phyloP scores from a whole-genome alignment of 2,329 filamentous ascomycete species.

The Ophiostoma perfectum region DNA sequence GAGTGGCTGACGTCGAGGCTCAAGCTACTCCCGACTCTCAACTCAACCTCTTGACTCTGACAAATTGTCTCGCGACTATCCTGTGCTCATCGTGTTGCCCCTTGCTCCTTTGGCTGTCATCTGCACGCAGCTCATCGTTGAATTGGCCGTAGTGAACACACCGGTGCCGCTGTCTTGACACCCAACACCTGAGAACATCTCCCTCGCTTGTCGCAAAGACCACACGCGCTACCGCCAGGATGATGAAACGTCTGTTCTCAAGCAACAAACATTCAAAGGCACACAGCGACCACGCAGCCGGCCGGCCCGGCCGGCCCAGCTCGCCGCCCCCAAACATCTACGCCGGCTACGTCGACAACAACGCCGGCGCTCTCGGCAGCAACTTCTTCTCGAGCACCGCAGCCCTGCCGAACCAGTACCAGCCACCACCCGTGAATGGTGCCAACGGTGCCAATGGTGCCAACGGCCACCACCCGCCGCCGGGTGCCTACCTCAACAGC shows the following conservation, averaged over 20 bases:
- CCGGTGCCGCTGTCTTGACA: too few species aligned
- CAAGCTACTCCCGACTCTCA: not conserved
- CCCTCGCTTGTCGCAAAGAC: not conserved
- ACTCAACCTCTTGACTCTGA: not conserved
- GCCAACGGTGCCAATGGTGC: not conserved
- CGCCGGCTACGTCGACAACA: slow-evolving; percentile 11
- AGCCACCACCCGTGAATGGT: not conserved
- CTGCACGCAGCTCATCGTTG: not conserved
- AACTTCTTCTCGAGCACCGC: not conserved
- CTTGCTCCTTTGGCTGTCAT: not conserved
- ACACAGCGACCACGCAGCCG: not conserved
- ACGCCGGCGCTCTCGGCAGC: not conserved
- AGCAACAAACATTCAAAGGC: not conserved
- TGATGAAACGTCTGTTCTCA: not conserved
- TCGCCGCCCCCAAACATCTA: slow-evolving; percentile 22
- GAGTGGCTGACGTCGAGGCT: not conserved
- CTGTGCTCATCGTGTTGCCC: not conserved
- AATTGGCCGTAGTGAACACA: not conserved
- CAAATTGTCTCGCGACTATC: not conserved
- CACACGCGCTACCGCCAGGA: not conserved
- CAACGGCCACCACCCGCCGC: not conserved
- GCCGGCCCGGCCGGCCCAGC: not conserved
- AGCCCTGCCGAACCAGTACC: not conserved
- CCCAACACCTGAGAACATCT: too few species aligned
- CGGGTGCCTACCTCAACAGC: not conserved